These are phyloP conservation scores for Acacia confusa DNA, from an alignment of 306 rosid genomes.

Conservation along the genomic window DNA sequence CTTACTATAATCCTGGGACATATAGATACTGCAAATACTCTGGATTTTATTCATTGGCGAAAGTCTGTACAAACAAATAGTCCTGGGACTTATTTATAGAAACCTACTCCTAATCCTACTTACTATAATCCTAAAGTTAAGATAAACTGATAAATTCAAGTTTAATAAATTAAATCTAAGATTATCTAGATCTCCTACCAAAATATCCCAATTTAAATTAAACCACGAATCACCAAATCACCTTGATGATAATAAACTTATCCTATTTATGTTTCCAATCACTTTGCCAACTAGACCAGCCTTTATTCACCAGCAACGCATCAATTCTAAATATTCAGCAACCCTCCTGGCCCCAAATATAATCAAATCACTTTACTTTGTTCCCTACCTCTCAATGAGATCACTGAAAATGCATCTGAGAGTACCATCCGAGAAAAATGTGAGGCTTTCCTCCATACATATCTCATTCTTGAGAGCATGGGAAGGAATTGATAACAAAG, in stretches of 20 bases:
- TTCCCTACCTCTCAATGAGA: slow-evolving; percentile 77
- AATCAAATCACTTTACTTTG: not conserved
- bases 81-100: not conserved
- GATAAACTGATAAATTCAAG: not conserved
- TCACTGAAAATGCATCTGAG: slow-evolving; percentile 67
- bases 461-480: slow-evolving; percentile 52
- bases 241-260: not conserved
- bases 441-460: slow-evolving; percentile 39
- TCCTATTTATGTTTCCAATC: not conserved
- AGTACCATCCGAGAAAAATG: slow-evolving; percentile 60
- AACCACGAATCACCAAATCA: not conserved
- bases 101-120: not conserved
- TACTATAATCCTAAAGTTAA: not conserved
- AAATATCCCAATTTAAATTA: not conserved
- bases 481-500: slow-evolving; percentile 71
- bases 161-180: not conserved
- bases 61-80: not conserved
- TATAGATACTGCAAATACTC: not conserved
- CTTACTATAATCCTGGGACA: not conserved
- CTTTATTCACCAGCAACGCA: not conserved
- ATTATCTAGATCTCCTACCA: not conserved
- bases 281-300: not conserved
- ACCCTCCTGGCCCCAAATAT: slow-evolving; percentile 1
- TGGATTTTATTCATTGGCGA: not conserved
- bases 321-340: slow-evolving; percentile 2